Percentiles rank a stretch among this genome's conserved stretches.
phyloP scores from a whole-genome alignment of 768 basidiomycete species.

The Austroboletus festivus region DNA sequence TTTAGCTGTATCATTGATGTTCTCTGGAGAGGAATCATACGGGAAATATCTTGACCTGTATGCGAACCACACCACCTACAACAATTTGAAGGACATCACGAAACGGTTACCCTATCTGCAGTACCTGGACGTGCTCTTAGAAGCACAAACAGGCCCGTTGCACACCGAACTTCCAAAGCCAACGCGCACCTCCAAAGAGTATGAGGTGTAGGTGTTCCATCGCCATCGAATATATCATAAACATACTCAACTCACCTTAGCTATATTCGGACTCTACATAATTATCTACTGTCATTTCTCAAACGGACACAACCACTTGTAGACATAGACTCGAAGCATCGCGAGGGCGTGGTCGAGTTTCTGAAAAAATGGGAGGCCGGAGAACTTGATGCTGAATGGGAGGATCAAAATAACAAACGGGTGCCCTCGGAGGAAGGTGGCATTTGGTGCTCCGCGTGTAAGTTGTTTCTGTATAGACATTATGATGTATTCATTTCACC shows the following conservation, averaged over 20 bases:
- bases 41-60: conserved; percentile 96
- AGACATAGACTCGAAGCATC: conserved; percentile 68
- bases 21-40: conserved; percentile 94
- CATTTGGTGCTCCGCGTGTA: conserved; percentile 94
- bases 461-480: conserved; percentile 32
- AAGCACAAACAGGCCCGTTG: conserved; percentile 54
- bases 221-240: conserved; percentile 3
- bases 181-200: conserved; percentile 67
- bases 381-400: conserved; percentile 72
- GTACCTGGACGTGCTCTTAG: conserved; percentile 84
- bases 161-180: conserved; percentile 71
- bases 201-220: conserved; percentile 60
- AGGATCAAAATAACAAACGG: conserved; percentile 42
- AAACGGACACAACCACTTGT: conserved; percentile 82
- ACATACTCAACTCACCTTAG: conserved; percentile 38
- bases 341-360: conserved; percentile 66
- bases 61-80: conserved; percentile 80
- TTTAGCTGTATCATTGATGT: conserved; percentile 75
- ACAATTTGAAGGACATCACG: conserved; percentile 82
- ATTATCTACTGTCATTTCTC: conserved; percentile 83
- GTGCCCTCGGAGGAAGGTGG: conserved; percentile 49
- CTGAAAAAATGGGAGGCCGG: conserved; percentile 75
- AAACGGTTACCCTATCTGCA: conserved; percentile 88
- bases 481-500: conserved; percentile 3
- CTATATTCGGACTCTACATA: conserved; percentile 79